Evolutionary conservation across 148 eudicot genomes (phyloP).

Genomic region (Vaccinium macrocarpon): DNA sequence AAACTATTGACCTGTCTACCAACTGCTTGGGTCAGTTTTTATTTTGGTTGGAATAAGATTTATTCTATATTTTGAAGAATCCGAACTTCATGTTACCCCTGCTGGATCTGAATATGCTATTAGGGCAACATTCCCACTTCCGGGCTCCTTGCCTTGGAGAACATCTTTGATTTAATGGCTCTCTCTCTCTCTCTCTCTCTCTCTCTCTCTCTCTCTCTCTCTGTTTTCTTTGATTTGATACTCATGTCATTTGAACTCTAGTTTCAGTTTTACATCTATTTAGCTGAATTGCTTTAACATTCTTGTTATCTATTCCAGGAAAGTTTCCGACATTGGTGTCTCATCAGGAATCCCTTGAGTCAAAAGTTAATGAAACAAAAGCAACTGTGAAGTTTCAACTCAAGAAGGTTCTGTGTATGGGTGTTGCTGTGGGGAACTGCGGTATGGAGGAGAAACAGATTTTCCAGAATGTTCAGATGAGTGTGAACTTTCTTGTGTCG

Average conservation of each 20-base stretch:
- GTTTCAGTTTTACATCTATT: neutral
- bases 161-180: neutral
- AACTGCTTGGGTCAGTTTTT: neutral
- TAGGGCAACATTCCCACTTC: neutral
- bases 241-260: neutral
- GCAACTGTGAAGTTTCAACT: conserved; percentile 72
- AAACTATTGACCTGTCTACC: neutral
- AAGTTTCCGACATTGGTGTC: conserved; percentile 67
- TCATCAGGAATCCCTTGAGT: conserved; percentile 67
- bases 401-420: conserved; percentile 80
- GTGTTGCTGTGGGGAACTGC: conserved; percentile 69
- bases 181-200: no score
- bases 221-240: neutral
- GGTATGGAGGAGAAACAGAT: conserved; percentile 75
- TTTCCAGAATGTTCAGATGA: conserved; percentile 75
- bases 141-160: neutral
- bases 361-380: conserved; percentile 60
- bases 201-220: no score
- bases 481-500: conserved; percentile 71
- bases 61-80: neutral
- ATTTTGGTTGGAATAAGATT: neutral
- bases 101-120: neutral
- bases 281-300: neutral
- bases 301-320: conserved; percentile 28
- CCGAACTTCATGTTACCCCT: neutral